phyloP scores from a whole-genome alignment of 345 rosid genomes.

The Pugionium cornutum region DNA sequence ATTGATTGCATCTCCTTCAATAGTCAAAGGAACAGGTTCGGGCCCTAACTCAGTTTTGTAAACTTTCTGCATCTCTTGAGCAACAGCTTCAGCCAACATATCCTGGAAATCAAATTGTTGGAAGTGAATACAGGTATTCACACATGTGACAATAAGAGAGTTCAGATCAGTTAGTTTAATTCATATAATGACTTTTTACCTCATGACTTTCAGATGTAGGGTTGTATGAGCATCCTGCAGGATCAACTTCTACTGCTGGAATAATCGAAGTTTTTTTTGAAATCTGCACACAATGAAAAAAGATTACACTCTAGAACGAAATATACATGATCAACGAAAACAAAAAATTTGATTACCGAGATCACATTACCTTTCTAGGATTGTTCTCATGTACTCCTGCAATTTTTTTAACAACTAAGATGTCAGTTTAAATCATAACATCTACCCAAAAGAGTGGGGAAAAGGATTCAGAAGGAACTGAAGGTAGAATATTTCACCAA shows the following conservation, averaged over 20 bases:
- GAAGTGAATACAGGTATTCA: neutral
- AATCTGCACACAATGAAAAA: slow-evolving; percentile 40
- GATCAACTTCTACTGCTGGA: slow-evolving; percentile 94
- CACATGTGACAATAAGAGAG: neutral
- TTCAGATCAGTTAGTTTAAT: neutral
- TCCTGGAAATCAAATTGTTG: slow-evolving; percentile 48
- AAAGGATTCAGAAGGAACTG: neutral
- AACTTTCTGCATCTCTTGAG: slow-evolving; percentile 90
- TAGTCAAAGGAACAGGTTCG: slow-evolving; percentile 80
- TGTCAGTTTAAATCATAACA: neutral
- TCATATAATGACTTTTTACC: slow-evolving; percentile 41
- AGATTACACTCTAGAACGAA: slow-evolving; percentile 1
- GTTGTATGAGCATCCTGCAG: slow-evolving; percentile 89
- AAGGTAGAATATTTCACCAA: neutral
- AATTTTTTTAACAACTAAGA: neutral
- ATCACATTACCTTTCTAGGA: slow-evolving; percentile 52
- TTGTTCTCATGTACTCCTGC: slow-evolving; percentile 52
- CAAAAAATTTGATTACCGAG: neutral
- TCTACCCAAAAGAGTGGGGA: neutral
- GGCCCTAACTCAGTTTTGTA: slow-evolving; percentile 85
- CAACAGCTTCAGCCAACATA: slow-evolving; percentile 89
- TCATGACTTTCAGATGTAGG: slow-evolving; percentile 83
- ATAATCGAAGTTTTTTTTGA: slow-evolving; percentile 53
- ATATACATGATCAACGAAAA: slow-evolving; percentile 5
- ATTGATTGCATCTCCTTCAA: slow-evolving; percentile 55